A percentile compares a stretch with the other conserved stretches of the same genome.
phyloP scores from a whole-genome alignment of 345 rosid species.

The Eucalyptus tenuipes region DNA sequence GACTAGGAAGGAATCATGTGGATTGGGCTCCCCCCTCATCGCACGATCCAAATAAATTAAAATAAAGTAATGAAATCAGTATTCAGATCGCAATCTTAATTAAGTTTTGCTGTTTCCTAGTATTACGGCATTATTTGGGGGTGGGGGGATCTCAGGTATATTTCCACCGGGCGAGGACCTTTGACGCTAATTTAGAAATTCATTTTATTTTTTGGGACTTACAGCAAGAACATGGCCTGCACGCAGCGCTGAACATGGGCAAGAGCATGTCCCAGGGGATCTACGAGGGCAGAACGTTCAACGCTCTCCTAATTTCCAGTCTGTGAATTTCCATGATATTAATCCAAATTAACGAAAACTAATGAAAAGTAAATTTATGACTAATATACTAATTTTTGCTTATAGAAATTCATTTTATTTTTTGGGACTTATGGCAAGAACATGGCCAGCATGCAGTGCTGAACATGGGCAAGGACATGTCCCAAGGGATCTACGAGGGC shows the following conservation, averaged over 20 bases:
- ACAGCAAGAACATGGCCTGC: background rate
- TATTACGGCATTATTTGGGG: background rate
- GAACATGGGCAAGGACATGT: background rate
- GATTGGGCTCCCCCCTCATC: background rate
- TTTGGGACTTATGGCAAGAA: background rate
- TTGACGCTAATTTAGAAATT: background rate
- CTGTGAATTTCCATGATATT: too few relatives aligned
- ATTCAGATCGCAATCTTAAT: background rate
- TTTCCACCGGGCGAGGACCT: background rate
- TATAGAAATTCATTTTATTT: background rate
- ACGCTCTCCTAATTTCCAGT: background rate
- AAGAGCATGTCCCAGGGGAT: background rate
- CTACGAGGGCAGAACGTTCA: background rate
- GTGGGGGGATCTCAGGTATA: background rate
- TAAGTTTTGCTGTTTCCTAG: background rate
- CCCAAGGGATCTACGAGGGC: background rate
- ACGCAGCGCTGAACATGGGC: background rate
- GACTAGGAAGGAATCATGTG: background rate
- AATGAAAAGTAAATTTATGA: background rate
- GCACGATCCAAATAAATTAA: background rate
- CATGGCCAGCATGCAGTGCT: background rate
- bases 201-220: background rate
- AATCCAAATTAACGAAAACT: too few relatives aligned
- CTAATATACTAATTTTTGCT: background rate
- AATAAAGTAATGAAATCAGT: too few relatives aligned